Conservation (phyloP, 345 rosid species). For the Murraya koenigii region DNA sequence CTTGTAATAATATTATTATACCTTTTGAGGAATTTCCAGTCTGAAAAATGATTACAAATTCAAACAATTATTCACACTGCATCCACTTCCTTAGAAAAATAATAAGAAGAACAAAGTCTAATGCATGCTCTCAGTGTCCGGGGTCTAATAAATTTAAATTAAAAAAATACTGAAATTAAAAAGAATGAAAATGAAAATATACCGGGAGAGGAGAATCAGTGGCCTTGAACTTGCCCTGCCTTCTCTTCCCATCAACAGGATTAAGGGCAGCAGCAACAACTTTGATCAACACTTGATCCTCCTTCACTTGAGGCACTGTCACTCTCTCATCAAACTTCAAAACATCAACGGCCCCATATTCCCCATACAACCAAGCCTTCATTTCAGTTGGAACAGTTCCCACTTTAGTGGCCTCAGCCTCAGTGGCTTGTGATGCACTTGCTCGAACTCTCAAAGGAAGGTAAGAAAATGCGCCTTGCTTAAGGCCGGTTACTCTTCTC, state of each 20-base stretch:
- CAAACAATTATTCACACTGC: neutral
- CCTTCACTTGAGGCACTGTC: constrained; percentile 69
- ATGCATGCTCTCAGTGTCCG: neutral
- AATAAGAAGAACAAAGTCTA: neutral
- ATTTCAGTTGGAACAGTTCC: constrained; percentile 54
- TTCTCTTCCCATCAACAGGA: constrained; percentile 82
- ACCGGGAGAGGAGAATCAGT: neutral
- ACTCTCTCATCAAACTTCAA: constrained; percentile 69
- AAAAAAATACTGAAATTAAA: too few species aligned
- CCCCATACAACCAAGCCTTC: constrained; percentile 86
- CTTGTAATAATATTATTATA: too few species aligned
- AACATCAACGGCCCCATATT: constrained; percentile 83
- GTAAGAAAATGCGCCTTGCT: constrained; percentile 15
- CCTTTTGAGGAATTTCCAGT: neutral
- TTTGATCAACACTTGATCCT: constrained; percentile 81
- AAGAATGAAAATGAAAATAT: neutral
- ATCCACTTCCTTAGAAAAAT: too few species aligned
- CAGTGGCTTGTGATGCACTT: constrained; percentile 55
- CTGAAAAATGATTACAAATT: neutral
- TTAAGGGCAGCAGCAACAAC: constrained; percentile 89
- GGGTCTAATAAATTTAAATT: neutral
- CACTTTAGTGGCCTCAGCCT: constrained; percentile 30
- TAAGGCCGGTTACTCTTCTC: neutral
- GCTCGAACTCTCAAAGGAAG: constrained; percentile 44
- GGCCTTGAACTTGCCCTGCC: constrained; percentile 84